Percentiles rank a stretch among this genome's conserved stretches.
Evolutionary conservation across 2,329 filamentous ascomycete species (phyloP).

Genomic region (Cyphellophora attinorum): DNA sequence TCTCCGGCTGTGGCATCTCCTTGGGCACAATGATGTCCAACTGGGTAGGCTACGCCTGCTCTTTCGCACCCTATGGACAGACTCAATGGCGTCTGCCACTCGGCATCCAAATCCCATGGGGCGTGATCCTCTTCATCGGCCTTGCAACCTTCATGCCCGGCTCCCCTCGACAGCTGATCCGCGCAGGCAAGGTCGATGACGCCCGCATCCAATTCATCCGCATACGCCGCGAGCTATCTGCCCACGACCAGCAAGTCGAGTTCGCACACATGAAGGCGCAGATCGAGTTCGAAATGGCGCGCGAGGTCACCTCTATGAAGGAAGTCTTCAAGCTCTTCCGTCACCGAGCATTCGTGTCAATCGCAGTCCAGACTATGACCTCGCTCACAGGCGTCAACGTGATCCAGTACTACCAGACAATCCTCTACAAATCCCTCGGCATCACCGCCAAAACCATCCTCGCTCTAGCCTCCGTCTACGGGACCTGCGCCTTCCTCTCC

Average conservation of each 20-base stretch:
- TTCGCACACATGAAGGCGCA: conserved; percentile 80
- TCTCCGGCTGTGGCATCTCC: conserved; percentile 76
- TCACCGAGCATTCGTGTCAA: conserved; percentile 54
- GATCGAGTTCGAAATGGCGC: conserved; percentile 67
- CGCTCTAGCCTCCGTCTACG: conserved; percentile 76
- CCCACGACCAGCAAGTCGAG: conserved; percentile 66
- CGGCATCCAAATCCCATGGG: conserved; percentile 70
- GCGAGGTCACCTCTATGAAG: conserved; percentile 42
- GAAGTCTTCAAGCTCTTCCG: conserved; percentile 56
- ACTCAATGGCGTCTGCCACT: conserved; percentile 74
- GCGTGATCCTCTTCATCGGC: conserved; percentile 60
- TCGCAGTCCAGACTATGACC: conserved; percentile 71
- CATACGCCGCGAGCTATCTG: conserved; percentile 68
- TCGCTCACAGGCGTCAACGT: conserved; percentile 83
- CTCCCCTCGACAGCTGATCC: conserved; percentile 76
- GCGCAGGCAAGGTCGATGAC: conserved; percentile 58
- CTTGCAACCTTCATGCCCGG: conserved; percentile 72
- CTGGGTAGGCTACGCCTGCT: conserved; percentile 62
- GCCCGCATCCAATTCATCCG: conserved; percentile 55
- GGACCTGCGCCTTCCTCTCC: conserved; percentile 87
- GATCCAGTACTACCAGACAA: conserved; percentile 78
- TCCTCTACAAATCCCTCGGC: conserved; percentile 58
- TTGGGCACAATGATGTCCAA: conserved; percentile 67
- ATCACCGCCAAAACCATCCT: conserved; percentile 34
- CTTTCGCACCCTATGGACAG: conserved; percentile 52